phyloP scores from a whole-genome alignment of 257 asterid species.

The Nicotiana undulata region DNA sequence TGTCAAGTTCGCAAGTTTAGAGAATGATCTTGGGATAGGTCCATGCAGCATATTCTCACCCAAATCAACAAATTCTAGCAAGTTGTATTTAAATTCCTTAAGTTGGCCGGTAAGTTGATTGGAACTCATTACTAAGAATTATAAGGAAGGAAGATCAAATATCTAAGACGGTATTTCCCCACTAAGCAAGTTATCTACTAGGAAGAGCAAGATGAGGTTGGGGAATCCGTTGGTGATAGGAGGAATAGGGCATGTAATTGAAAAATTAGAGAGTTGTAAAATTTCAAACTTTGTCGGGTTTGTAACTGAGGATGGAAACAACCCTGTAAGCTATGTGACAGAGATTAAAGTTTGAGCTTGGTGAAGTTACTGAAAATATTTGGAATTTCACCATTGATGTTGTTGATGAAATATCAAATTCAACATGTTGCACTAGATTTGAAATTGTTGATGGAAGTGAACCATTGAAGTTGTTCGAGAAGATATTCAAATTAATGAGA shows the following conservation, averaged over 20 bases:
- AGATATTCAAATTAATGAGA: background rate
- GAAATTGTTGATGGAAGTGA: slow-evolving; percentile 14
- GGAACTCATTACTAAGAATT: background rate
- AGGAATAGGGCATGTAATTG: background rate
- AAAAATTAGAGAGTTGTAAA: background rate
- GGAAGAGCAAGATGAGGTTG: background rate
- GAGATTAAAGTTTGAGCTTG: background rate
- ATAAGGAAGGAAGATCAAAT: background rate
- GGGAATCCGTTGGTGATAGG: background rate
- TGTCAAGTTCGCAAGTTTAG: background rate
- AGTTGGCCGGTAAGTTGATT: slow-evolving; percentile 2
- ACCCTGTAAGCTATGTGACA: background rate
- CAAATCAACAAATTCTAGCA: background rate
- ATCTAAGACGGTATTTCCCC: slow-evolving; percentile 10
- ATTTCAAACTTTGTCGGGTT: background rate
- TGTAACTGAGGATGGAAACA: slow-evolving; percentile 5
- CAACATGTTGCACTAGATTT: slow-evolving; percentile 10
- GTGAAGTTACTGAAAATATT: background rate
- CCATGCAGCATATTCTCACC: background rate
- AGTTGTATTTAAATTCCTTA: background rate
- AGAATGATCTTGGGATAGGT: slow-evolving; percentile 3
- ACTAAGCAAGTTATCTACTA: background rate
- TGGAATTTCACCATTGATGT: slow-evolving; percentile 15
- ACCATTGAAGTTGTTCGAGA: slow-evolving; percentile 14
- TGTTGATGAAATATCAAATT: slow-evolving; percentile 16